These are phyloP conservation scores for Pythium angustatum DNA, from an alignment of 352 stramenopile species.

Conservation along the genomic window DNA sequence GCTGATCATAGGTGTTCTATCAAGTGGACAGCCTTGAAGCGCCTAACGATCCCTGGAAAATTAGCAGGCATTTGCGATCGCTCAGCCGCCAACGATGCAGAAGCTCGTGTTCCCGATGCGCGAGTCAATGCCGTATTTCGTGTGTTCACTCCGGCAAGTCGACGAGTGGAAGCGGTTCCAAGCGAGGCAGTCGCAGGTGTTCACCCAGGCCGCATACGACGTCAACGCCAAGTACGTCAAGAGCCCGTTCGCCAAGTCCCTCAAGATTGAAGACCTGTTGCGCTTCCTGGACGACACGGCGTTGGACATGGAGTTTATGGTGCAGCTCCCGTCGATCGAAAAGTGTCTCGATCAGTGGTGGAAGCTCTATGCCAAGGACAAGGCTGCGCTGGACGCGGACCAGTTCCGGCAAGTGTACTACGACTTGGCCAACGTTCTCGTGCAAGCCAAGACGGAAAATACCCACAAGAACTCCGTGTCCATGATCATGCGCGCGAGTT, in stretches of 20 bases:
- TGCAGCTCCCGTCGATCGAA: constrained; percentile 81
- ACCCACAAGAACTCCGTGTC: constrained; percentile 80
- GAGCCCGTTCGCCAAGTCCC: constrained; percentile 64
- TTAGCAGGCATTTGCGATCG: too few relatives aligned
- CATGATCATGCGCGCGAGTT: constrained; percentile 67
- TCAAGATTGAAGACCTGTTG: constrained; percentile 61
- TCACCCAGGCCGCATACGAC: constrained; percentile 63
- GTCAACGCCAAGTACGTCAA: constrained; percentile 77
- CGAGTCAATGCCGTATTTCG: constrained; percentile 82
- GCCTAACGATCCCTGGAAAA: too few relatives aligned
- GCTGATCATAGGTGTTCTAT: too few relatives aligned
- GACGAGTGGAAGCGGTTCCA: constrained; percentile 75
- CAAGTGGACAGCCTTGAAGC: too few relatives aligned
- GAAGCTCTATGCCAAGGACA: constrained; percentile 49
- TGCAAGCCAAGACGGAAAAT: constrained; percentile 76
- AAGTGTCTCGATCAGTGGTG: constrained; percentile 76
- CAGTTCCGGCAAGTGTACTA: constrained; percentile 71
- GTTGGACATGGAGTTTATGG: constrained; percentile 84
- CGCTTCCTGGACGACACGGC: constrained; percentile 73
- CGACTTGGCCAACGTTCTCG: constrained; percentile 68
- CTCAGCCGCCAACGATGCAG: constrained; percentile 35
- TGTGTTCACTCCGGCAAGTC: constrained; percentile 61
- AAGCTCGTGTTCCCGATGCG: constrained; percentile 65
- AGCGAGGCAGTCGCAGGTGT: constrained; percentile 51
- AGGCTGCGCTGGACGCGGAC: constrained; percentile 50